Percentiles rank a stretch among this genome's conserved stretches.
These are phyloP conservation scores for Hypoxylon sp. DNA, from an alignment of 2,329 filamentous ascomycete species.

Conservation along the genomic window DNA sequence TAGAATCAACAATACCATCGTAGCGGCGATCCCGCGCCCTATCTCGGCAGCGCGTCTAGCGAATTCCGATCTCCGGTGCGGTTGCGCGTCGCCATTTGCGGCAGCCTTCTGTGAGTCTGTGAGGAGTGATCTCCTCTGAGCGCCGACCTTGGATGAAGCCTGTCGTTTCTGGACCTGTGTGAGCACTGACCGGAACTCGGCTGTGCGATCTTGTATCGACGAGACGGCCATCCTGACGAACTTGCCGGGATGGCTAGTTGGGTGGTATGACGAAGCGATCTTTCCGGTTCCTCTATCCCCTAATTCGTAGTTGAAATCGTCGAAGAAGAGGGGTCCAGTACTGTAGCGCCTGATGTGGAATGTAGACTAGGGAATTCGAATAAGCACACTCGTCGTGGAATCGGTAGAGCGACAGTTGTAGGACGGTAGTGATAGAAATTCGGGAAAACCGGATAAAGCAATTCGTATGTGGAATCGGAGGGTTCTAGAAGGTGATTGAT, in stretches of 20 bases:
- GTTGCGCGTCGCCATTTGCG: constrained; percentile 66
- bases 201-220: constrained; percentile 96
- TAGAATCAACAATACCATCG: constrained; percentile 68
- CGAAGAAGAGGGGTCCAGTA: background rate
- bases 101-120: constrained; percentile 79
- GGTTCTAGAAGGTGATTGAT: constrained; percentile 31
- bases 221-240: constrained; percentile 70
- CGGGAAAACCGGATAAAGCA: constrained; percentile 42
- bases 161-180: constrained; percentile 86
- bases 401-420: constrained; percentile 6
- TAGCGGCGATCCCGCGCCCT: constrained; percentile 89
- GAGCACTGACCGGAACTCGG: constrained; percentile 94
- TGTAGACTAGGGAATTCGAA: constrained; percentile 1
- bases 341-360: constrained; percentile 1
- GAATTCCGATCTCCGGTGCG: constrained; percentile 85
- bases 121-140: constrained; percentile 85
- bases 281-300: background rate
- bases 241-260: constrained; percentile 34
- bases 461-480: constrained; percentile 7
- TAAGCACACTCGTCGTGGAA: constrained; percentile 5
- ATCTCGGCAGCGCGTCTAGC: constrained; percentile 92
- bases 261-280: background rate
- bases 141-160: constrained; percentile 80
- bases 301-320: background rate
- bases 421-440: constrained; percentile 11